Conservation (phyloP, 2,329 filamentous ascomycete genomes). For the Eurotiales sp. region DNA sequence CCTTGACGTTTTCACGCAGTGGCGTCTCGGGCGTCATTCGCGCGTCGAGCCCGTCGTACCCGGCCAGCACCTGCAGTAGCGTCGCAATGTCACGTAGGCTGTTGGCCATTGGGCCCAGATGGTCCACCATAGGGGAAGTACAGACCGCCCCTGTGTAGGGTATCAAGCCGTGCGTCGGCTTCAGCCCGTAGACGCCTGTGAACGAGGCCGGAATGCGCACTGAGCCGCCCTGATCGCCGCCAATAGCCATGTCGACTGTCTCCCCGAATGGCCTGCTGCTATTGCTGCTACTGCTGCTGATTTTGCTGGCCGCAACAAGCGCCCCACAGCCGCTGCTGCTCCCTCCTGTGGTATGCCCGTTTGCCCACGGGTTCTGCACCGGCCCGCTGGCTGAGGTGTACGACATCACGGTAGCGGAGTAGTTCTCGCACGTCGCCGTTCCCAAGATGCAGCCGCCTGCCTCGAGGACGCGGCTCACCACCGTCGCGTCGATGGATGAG, state of each 20-base stretch:
- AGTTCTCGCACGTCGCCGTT: conserved; percentile 38
- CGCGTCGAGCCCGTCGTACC: conserved; percentile 49
- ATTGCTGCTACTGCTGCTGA: conserved; percentile 19
- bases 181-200: conserved; percentile 43
- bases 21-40: conserved; percentile 39
- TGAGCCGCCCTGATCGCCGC: conserved; percentile 39
- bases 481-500: conserved; percentile 33
- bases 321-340: conserved; percentile 32
- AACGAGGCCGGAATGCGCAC: conserved; percentile 39
- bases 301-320: conserved; percentile 28
- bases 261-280: conserved; percentile 25
- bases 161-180: conserved; percentile 48
- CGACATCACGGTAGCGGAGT: conserved; percentile 34
- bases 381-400: conserved; percentile 35
- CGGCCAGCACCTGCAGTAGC: conserved; percentile 45
- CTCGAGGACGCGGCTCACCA: conserved; percentile 32
- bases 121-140: conserved; percentile 42
- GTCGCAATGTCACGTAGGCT: conserved; percentile 42
- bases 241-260: conserved; percentile 33
- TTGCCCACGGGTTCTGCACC: conserved; percentile 33
- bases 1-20: conserved; percentile 28
- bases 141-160: conserved; percentile 49
- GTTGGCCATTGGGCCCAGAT: conserved; percentile 45
- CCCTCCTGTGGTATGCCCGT: conserved; percentile 32
- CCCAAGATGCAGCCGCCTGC: conserved; percentile 33